Evolutionary conservation across 495 filamentous ascomycete genomes (phyloP), one percentile per base, ranked within the genome.

Genomic region (Xylaria acuta): DNA sequence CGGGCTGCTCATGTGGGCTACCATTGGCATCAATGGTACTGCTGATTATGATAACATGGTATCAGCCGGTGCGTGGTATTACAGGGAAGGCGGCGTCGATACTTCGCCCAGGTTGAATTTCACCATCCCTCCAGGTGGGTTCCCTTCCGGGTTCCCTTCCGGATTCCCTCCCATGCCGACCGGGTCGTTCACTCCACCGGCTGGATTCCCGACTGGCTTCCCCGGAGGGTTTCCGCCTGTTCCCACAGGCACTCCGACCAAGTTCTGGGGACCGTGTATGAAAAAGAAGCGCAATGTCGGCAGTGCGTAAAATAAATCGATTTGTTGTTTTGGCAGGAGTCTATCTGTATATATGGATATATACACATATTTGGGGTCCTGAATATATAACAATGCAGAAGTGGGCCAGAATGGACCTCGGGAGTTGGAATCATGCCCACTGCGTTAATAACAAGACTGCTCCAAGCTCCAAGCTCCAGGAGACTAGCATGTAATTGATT

Each of bases 1-100:
- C 59, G 87, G 88, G 9, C 74, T 89, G 12, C 85, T 88, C 38
- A 85, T 84, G 32, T 88, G 84, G 84, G 85, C 87, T 67, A 83
- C 86, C 71, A 84, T 90, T 60, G 88, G 86, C 49, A 83, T 90
- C 75, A 87, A 90, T 67, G 73, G 80, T 14, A 85, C 82, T 5
- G 80, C 72, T 2, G 83, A 85, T 67, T 83, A 83, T 59, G 79
- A 78, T 8, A 75, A 71, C 11, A 80, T 82, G 72, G 84, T 84
- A 58, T 41, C 62, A 9, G 18, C 70, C 12, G 70, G 63, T n/a
- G 70, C 70, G 11, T 60, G 53, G 63, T 72, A 68, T 34, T 72
- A 72, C 51, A 49, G 38, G 49, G 70, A 68, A n/a, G 70, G 70
- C 7, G 70, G 70, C 27, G 70, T 72, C 45, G 69, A 71, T 49